These are phyloP conservation scores for Acacia concinna DNA, from an alignment of 331 rosid species.

Conservation along the genomic window DNA sequence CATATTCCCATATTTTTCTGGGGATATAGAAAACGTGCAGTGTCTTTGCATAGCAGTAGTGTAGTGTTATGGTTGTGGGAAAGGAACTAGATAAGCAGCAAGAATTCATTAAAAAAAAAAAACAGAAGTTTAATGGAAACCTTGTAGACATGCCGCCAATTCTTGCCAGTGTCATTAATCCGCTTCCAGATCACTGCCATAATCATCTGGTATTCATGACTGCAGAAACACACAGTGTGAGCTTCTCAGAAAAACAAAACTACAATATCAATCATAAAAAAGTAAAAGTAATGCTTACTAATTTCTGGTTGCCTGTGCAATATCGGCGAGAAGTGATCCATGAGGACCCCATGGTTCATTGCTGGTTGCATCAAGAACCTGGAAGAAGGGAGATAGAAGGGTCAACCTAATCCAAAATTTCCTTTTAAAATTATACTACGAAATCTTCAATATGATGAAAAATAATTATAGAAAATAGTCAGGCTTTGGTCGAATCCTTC, in stretches of 20 bases:
- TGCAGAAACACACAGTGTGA: constrained; percentile 48
- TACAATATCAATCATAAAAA: constrained; percentile 18
- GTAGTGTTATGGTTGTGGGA: background rate
- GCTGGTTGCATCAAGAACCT: constrained; percentile 99
- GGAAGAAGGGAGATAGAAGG: constrained; percentile 20
- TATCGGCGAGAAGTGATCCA: constrained; percentile 88
- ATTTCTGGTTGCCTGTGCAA: constrained; percentile 77
- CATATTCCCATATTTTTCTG: background rate
- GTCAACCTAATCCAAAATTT: constrained; percentile 10
- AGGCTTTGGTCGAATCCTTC: constrained; percentile 10
- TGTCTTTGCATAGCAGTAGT: background rate
- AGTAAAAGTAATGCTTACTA: constrained; percentile 48
- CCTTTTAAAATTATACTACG: background rate
- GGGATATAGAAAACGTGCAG: background rate
- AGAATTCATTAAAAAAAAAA: constrained; percentile 6
- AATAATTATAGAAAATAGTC: background rate
- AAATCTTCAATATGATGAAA: constrained; percentile 1
- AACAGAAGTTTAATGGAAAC: constrained; percentile 39
- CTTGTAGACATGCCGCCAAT: constrained; percentile 97
- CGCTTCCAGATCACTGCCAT: constrained; percentile 90
- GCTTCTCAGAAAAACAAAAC: constrained; percentile 25
- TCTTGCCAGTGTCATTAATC: constrained; percentile 88
- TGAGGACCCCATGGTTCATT: constrained; percentile 99
- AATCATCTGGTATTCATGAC: constrained; percentile 88
- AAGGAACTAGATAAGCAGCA: constrained; percentile 14